phyloP scores from a whole-genome alignment of 139 green algal species.

The Auxenochlorella pyrenoidosa region DNA sequence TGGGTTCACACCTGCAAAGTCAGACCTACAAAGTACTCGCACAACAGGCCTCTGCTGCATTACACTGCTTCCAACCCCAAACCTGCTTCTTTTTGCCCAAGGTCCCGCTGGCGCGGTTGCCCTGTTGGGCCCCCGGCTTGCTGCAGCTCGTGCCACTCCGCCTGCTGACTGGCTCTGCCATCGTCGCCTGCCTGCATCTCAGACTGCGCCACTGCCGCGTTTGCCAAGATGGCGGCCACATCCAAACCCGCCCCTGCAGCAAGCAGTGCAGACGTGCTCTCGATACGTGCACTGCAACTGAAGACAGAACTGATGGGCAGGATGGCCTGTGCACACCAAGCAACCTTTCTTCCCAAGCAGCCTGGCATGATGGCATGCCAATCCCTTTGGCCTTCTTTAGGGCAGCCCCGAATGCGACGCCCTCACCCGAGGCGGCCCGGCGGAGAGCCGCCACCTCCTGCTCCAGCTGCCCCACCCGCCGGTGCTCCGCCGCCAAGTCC shows the following conservation, averaged over 20 bases:
- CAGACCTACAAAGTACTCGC: too few species aligned
- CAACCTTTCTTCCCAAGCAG: too few species aligned
- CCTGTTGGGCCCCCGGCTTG: not conserved
- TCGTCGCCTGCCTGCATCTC: not conserved
- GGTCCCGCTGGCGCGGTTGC: not conserved
- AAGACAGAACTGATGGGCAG: too few species aligned
- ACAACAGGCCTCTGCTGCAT: too few species aligned
- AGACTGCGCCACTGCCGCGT: not conserved
- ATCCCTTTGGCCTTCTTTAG: too few species aligned
- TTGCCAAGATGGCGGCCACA: not conserved
- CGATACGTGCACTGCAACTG: too few species aligned
- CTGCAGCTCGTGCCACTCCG: not conserved
- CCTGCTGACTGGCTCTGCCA: not conserved
- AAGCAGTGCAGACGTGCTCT: too few species aligned
- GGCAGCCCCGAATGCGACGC: too few species aligned
- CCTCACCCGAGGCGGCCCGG: not conserved
- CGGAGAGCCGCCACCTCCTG: not conserved
- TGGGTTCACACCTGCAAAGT: too few species aligned
- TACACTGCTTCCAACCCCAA: not conserved
- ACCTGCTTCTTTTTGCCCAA: not conserved
- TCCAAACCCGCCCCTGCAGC: constrained; percentile 1
- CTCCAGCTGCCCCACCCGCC: constrained; percentile 6
- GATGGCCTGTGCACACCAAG: too few species aligned
- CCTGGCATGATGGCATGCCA: too few species aligned
- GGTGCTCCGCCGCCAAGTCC: constrained; percentile 2